A percentile compares a stretch with the other conserved stretches of the same genome.
These are phyloP conservation scores for Tulasnella sp. DNA, from an alignment of 768 basidiomycete genomes.

Conservation along the genomic window DNA sequence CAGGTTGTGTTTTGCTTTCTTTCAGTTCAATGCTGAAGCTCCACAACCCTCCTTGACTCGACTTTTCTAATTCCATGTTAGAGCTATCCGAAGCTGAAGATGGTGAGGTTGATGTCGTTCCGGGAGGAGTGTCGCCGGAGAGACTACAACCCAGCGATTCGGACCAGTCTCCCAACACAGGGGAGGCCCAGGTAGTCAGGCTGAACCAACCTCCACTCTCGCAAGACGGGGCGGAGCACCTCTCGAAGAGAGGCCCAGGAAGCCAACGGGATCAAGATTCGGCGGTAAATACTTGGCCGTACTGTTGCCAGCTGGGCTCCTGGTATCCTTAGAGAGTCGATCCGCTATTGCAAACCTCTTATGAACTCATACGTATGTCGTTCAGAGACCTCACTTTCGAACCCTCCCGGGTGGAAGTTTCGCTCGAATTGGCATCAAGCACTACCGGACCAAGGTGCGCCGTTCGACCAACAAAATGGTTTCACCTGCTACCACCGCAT, in stretches of 20 bases:
- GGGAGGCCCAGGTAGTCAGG: too few relatives aligned
- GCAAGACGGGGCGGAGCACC: too few relatives aligned
- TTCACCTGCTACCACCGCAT: background rate
- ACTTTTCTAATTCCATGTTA: background rate
- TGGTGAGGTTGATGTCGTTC: background rate
- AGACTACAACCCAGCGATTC: background rate
- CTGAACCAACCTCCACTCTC: too few relatives aligned
- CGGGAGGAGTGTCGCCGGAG: background rate
- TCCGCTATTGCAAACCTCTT: background rate
- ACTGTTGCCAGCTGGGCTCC: too few relatives aligned
- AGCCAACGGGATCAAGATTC: background rate
- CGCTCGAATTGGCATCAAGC: constrained; percentile 48
- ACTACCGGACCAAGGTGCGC: constrained; percentile 33
- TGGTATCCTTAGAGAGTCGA: constrained; percentile 43
- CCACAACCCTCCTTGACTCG: background rate
- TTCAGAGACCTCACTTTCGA: constrained; percentile 73
- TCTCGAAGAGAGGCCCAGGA: too few relatives aligned
- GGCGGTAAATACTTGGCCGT: background rate
- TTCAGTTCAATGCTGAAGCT: too few relatives aligned
- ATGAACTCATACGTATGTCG: constrained; percentile 21
- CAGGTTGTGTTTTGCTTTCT: constrained; percentile 33
- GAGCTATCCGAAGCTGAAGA: background rate
- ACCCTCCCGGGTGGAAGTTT: constrained; percentile 62
- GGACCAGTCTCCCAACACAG: background rate
- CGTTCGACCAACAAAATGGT: background rate